Evolutionary conservation across 495 filamentous ascomycete species (phyloP).

Genomic region (Aspergillus ellipticus): DNA sequence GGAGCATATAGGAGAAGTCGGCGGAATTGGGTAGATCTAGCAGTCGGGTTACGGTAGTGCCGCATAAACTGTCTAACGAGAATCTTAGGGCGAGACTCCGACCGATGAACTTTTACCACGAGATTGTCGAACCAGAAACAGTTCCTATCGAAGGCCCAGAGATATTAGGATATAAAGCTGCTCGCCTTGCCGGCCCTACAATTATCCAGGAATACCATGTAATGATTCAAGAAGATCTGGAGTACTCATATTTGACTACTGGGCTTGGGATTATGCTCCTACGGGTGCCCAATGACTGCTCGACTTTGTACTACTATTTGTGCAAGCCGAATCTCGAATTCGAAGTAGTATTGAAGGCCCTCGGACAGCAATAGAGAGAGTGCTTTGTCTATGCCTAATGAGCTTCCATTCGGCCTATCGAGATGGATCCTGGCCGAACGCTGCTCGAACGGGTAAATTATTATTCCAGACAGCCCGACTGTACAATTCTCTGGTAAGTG

Average conservation of each 20-base stretch:
- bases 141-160: conserved; percentile 14
- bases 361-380: conserved; percentile 7
- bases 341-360: conserved; percentile 2
- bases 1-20: too few species aligned
- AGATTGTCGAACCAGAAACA: conserved; percentile 17
- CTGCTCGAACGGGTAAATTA: conserved; percentile 4
- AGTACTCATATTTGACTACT: conserved; percentile 30
- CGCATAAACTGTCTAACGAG: conserved; percentile 33
- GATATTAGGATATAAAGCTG: conserved; percentile 24
- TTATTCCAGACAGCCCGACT: too few species aligned
- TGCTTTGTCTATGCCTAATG: conserved; percentile 21
- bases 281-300: conserved; percentile 27
- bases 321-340: conserved; percentile 30
- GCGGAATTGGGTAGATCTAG: too few species aligned
- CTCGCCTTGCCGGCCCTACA: conserved; percentile 18
- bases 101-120: conserved; percentile 23
- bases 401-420: conserved; percentile 14
- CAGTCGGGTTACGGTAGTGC: not conserved
- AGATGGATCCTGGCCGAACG: conserved; percentile 27
- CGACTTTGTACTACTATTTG: conserved; percentile 34
- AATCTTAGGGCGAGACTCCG: conserved; percentile 28
- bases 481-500: too few species aligned
- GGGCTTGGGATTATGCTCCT: conserved; percentile 31
- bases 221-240: conserved; percentile 29
- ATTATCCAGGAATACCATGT: conserved; percentile 27